Base-by-base conservation (phyloP, 768 basidiomycete species). In the Lactarius psammicola region DNA sequence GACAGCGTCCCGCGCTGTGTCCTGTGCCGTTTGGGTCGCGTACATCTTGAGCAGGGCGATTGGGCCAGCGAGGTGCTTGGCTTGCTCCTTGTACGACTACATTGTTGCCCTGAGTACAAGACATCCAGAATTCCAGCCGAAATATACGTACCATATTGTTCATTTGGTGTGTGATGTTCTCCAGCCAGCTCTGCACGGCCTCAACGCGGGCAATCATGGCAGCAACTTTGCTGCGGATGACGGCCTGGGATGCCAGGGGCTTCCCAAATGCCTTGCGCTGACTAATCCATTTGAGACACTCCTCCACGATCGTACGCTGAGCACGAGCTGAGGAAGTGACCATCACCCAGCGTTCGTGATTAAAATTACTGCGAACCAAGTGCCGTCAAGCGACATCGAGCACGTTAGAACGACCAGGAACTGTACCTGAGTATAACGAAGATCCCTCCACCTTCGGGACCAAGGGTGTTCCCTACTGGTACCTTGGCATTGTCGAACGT, bases 271-370 rank as follows among this genome's bases (percentile, higher is more conserved):
- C 95, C 72, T 92, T 89, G 49, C 95, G 87, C 74, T 97, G 94
- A 60, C 83, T 84, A 3, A 87, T 81, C 95, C 95, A 98, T 85
- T 90, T 88, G 69, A 95, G 73, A 72, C 92, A 94, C 76, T 95
- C 94, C 72, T 95, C 94, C 46, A 93, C 84, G 73, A 84, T 81
- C 28, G 76, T 58, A 36, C 94, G 85, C 70, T 94, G 92, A 28
- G 78, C 74, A 44, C 83, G 79, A 23, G 85, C 86, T 30, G 84
- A 86, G 36, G 84, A 79, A 71, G 90, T 91, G 74, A 84, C 85
- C 90, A 95, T 95, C 31, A 92, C 90, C 93, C 92, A 95, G 69
- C 90, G 88, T 74, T 95, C 94, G 75, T 95, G 94, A 74, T 96
- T 96, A 79, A 96, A 97, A 78, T 96, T 98, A 68, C 90, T 76